A percentile compares a stretch with the other conserved stretches of the same genome.
phyloP scores from a whole-genome alignment of 1,139 yeast genomes.

The Tardiomyces depauwii region DNA sequence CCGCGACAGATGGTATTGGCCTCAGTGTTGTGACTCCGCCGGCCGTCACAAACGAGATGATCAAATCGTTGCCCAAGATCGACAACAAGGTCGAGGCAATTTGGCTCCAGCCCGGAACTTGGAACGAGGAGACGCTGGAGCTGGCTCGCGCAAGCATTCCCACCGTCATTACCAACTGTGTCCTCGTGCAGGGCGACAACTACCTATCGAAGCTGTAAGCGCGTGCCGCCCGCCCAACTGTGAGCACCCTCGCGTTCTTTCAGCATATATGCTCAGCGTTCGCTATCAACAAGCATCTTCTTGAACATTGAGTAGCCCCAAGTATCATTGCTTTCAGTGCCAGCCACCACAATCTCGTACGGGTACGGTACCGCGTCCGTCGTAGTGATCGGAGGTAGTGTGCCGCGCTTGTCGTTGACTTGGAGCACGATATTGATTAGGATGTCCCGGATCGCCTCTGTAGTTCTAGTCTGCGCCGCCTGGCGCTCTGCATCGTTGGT shows the following conservation, averaged over 20 bases:
- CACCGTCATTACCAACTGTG: constrained; percentile 47
- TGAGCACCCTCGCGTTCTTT: no score
- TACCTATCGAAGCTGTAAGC: constrained; percentile 28
- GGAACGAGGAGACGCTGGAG: constrained; percentile 42
- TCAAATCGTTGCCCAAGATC: constrained; percentile 32
- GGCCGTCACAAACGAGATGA: constrained; percentile 36
- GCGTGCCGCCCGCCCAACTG: no score
- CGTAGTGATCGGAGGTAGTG: constrained; percentile 65
- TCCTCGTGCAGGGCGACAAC: constrained; percentile 55
- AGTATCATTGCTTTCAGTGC: constrained; percentile 12
- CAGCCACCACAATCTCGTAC: constrained; percentile 31
- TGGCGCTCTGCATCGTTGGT: constrained; percentile 15
- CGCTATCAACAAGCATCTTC: constrained; percentile 12
- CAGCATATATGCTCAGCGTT: no score
- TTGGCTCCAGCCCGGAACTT: constrained; percentile 83
- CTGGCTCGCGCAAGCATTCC: constrained; percentile 28
- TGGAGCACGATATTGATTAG: constrained; percentile 38
- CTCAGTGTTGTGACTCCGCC: constrained; percentile 63
- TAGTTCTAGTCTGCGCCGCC: constrained; percentile 6
- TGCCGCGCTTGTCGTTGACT: constrained; percentile 47
- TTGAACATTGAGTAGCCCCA: constrained; percentile 24
- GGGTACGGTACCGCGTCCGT: constrained; percentile 61
- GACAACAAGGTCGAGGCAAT: constrained; percentile 38
- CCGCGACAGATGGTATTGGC: constrained; percentile 11
- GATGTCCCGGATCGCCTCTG: constrained; percentile 16